These are phyloP conservation scores for Botryosphaeria agaves DNA, from an alignment of 2,329 filamentous ascomycete species.

Conservation along the genomic window DNA sequence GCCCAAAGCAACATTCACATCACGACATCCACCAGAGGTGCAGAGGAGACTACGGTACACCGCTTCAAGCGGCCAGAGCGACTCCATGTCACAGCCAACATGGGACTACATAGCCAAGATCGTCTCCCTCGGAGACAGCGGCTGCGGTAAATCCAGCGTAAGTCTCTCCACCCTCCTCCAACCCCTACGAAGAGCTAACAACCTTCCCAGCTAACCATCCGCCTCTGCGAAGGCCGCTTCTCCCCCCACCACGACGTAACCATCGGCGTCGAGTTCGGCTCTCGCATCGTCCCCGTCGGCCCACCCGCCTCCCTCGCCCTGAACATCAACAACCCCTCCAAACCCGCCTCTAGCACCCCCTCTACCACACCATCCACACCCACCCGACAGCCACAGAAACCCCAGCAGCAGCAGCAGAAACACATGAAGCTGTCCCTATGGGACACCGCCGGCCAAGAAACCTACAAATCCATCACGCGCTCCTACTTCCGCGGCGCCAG, in stretches of 20 bases:
- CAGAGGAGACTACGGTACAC: too few species aligned
- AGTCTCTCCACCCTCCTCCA: conserved; percentile 1
- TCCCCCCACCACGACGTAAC: conserved; percentile 90
- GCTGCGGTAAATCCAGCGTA: conserved; percentile 78
- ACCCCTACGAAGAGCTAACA: conserved; percentile 4
- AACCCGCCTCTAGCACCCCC: conserved; percentile 6
- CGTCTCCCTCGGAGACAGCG: conserved; percentile 91
- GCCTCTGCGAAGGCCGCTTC: conserved; percentile 92
- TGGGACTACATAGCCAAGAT: conserved; percentile 99
- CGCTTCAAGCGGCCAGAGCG: too few species aligned
- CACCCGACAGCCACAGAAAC: conserved; percentile 17
- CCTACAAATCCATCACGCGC: conserved; percentile 88
- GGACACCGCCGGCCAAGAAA: conserved; percentile 95
- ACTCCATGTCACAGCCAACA: conserved; percentile 40
- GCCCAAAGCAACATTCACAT: too few species aligned
- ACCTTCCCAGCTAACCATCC: conserved; percentile 56
- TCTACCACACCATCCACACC: conserved; percentile 16
- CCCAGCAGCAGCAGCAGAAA: conserved; percentile 36
- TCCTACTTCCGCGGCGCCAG: conserved; percentile 80
- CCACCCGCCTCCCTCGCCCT: conserved; percentile 52
- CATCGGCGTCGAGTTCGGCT: conserved; percentile 92
- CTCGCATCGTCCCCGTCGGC: conserved; percentile 78
- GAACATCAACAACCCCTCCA: conserved; percentile 32
- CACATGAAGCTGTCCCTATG: conserved; percentile 91
- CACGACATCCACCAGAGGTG: too few species aligned